Percentiles rank a stretch among this genome's conserved stretches.
Evolutionary conservation across 345 rosid genomes (phyloP).

Genomic region (Anastatica hierochuntica): DNA sequence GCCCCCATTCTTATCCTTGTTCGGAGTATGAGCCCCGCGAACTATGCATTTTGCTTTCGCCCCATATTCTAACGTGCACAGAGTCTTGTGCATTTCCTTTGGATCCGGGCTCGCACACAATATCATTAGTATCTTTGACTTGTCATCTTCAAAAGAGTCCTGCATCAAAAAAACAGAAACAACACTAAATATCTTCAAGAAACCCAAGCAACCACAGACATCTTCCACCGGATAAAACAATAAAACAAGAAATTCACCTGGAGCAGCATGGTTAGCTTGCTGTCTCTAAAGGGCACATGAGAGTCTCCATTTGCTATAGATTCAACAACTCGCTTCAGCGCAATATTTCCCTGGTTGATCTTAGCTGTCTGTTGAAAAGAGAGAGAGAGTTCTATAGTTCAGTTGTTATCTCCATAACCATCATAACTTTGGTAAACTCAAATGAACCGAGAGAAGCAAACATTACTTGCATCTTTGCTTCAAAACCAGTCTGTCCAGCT

Average conservation of each 20-base stretch:
- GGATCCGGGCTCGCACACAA: conserved; percentile 97
- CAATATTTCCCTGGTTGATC: conserved; percentile 93
- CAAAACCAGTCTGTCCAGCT: conserved; percentile 88
- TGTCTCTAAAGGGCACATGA: conserved; percentile 96
- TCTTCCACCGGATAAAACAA: background rate
- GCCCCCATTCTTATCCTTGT: conserved; percentile 49
- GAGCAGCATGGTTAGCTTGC: conserved; percentile 89
- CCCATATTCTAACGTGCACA: conserved; percentile 93
- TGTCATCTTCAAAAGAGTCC: conserved; percentile 99
- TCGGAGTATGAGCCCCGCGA: conserved; percentile 71
- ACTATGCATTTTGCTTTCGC: conserved; percentile 96
- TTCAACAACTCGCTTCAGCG: conserved; percentile 91
- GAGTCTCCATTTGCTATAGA: conserved; percentile 98
- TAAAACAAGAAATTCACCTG: conserved; percentile 40
- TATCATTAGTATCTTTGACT: conserved; percentile 87
- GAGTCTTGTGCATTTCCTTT: conserved; percentile 87
- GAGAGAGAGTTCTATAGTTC: conserved; percentile 4
- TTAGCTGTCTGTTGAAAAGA: conserved; percentile 65
- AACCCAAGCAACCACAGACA: background rate
- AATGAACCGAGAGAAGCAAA: background rate
- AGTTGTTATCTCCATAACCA: background rate
- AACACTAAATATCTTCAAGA: background rate
- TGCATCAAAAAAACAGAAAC: conserved; percentile 18
- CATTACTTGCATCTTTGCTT: conserved; percentile 94
- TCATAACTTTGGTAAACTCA: background rate